These are phyloP conservation scores for Marasmius fiardii DNA, from an alignment of 1,284 basidiomycete genomes.

Conservation along the genomic window DNA sequence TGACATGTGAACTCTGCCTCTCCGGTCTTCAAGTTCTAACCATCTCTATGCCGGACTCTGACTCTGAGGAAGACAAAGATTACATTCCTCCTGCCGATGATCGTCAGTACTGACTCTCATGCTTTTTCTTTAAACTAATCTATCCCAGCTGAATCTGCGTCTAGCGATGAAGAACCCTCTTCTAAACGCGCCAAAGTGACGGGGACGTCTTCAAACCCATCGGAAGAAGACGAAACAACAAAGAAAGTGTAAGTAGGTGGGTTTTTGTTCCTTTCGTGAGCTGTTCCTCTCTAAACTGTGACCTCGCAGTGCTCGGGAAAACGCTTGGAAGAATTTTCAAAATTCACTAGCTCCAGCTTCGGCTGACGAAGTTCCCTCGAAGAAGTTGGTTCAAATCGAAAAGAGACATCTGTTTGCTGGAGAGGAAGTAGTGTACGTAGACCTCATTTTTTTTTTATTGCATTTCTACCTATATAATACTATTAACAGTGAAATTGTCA, in stretches of 20 bases:
- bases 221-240: constrained; percentile 31
- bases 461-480: constrained; percentile 18
- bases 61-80: constrained; percentile 66
- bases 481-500: constrained; percentile 58
- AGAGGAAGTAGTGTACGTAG: constrained; percentile 62
- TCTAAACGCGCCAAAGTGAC: constrained; percentile 24
- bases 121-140: neutral
- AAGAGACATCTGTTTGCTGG: constrained; percentile 73
- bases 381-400: constrained; percentile 58
- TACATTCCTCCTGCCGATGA: constrained; percentile 52
- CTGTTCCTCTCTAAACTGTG: neutral
- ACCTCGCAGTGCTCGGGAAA: constrained; percentile 40
- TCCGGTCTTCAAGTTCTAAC: too few species aligned
- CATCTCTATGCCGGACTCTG: constrained; percentile 34
- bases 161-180: constrained; percentile 22
- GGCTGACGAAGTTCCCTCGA: constrained; percentile 13
- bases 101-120: constrained; percentile 24
- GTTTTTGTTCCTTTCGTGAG: constrained; percentile 7
- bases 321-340: constrained; percentile 61
- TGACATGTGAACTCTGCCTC: too few species aligned
- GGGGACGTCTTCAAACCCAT: constrained; percentile 18
- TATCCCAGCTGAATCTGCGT: constrained; percentile 33
- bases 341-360: constrained; percentile 38
- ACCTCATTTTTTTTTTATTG: constrained; percentile 2
- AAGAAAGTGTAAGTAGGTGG: constrained; percentile 38